phyloP scores from a whole-genome alignment of 2,329 filamentous ascomycete species.

The Orbilia oligospora region DNA sequence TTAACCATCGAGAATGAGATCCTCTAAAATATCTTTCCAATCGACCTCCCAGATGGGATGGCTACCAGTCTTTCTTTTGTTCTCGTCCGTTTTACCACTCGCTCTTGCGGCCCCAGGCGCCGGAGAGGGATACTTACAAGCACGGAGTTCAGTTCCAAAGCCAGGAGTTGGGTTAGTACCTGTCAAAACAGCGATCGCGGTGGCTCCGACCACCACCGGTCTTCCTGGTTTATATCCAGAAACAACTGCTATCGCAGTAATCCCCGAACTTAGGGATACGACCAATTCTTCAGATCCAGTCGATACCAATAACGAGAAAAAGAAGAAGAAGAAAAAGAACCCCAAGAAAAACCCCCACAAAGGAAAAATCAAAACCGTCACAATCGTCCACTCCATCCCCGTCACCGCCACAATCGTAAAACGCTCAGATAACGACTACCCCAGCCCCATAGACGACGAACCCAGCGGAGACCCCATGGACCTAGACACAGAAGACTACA shows the following conservation, averaged over 20 bases:
- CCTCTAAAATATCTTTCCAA: background rate
- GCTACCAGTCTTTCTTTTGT: background rate
- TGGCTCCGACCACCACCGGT: background rate
- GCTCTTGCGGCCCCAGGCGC: conserved; percentile 4
- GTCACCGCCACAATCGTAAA: background rate
- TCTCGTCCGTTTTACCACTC: background rate
- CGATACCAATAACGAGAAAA: too few relatives aligned
- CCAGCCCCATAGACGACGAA: too few relatives aligned
- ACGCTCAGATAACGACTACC: background rate
- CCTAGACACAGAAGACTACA: background rate
- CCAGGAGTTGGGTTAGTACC: background rate
- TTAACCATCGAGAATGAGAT: background rate
- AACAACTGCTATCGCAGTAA: background rate
- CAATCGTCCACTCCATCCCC: background rate
- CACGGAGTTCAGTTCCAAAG: background rate
- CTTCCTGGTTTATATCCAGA: background rate
- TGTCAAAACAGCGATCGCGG: background rate
- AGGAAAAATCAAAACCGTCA: background rate
- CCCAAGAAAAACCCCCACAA: background rate
- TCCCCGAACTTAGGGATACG: too few relatives aligned
- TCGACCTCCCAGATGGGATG: background rate
- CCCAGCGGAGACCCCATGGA: background rate
- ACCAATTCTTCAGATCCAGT: too few relatives aligned
- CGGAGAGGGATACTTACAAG: background rate
- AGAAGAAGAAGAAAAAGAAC: too few relatives aligned